Conservation (phyloP, 2,329 filamentous ascomycete genomes). For the Beauveria sp. region DNA sequence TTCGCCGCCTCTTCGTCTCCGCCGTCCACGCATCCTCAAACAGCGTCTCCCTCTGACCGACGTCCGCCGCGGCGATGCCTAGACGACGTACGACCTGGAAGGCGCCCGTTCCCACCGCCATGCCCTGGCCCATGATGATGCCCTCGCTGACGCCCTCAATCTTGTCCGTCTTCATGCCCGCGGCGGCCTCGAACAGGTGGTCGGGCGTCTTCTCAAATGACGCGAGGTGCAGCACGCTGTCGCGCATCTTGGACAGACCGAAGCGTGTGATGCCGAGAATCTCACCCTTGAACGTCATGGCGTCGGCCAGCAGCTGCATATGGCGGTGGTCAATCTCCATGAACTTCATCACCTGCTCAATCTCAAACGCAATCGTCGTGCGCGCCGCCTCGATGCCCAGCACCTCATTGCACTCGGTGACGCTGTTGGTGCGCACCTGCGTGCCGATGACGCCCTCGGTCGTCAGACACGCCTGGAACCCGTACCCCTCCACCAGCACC, state of each 20-base stretch:
- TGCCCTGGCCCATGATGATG: constrained; percentile 97
- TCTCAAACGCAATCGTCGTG: constrained; percentile 81
- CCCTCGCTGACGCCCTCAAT: constrained; percentile 94
- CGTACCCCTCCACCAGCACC: constrained; percentile 92
- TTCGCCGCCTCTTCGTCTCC: constrained; percentile 17
- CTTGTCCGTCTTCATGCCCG: constrained; percentile 81
- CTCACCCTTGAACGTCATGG: constrained; percentile 99
- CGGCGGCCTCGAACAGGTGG: constrained; percentile 90
- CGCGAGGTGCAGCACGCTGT: constrained; percentile 86
- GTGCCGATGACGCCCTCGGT: constrained; percentile 84
- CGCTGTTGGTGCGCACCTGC: constrained; percentile 68
- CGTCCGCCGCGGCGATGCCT: constrained; percentile 53
- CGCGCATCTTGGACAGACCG: constrained; percentile 91
- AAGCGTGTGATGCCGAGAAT: constrained; percentile 95
- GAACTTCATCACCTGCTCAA: constrained; percentile 78
- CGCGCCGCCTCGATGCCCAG: constrained; percentile 94
- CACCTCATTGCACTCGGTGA: constrained; percentile 82
- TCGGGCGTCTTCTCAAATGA: constrained; percentile 98
- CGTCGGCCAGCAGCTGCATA: constrained; percentile 94
- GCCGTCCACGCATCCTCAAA: constrained; percentile 64
- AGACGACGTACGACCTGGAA: constrained; percentile 81
- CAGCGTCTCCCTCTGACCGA: constrained; percentile 51
- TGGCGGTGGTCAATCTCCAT: constrained; percentile 97
- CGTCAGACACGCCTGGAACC: constrained; percentile 80
- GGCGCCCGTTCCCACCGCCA: constrained; percentile 82